These are phyloP conservation scores for Funneliformis geosporum DNA, from an alignment of 192 early-diverging fungal genomes.

Conservation along the genomic window DNA sequence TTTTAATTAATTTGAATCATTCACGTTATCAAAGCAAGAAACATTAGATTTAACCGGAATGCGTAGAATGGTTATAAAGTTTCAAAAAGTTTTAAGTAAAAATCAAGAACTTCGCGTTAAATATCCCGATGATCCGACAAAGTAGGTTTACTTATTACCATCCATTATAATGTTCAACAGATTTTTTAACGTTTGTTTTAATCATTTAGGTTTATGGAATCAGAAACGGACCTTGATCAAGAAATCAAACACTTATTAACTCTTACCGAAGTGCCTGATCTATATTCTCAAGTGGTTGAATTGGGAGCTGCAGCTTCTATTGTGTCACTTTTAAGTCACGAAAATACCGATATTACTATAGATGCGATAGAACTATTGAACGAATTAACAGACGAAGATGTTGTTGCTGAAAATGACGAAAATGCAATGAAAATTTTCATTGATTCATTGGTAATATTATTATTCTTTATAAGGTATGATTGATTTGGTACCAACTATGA, in stretches of 20 bases:
- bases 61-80: conserved; percentile 75
- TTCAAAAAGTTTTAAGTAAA: conserved; percentile 83
- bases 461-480: conserved; percentile 31
- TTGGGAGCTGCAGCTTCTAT: conserved; percentile 66
- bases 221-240: conserved; percentile 93
- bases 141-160: conserved; percentile 30
- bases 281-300: conserved; percentile 73
- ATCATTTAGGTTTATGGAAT: conserved; percentile 78
- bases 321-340: conserved; percentile 80
- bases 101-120: conserved; percentile 88
- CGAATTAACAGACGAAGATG: conserved; percentile 86
- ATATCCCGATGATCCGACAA: conserved; percentile 70
- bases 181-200: background rate
- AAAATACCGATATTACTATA: conserved; percentile 92
- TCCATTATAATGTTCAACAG: background rate
- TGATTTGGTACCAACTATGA: background rate
- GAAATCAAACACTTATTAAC: conserved; percentile 77
- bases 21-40: conserved; percentile 25
- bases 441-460: conserved; percentile 53
- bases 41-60: conserved; percentile 66
- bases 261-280: conserved; percentile 77
- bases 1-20: background rate
- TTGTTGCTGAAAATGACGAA: conserved; percentile 55
- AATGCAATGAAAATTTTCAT: conserved; percentile 69
- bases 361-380: conserved; percentile 83